phyloP scores from a whole-genome alignment of 1,139 yeast genomes.

The Saccharomyces hybrid region DNA sequence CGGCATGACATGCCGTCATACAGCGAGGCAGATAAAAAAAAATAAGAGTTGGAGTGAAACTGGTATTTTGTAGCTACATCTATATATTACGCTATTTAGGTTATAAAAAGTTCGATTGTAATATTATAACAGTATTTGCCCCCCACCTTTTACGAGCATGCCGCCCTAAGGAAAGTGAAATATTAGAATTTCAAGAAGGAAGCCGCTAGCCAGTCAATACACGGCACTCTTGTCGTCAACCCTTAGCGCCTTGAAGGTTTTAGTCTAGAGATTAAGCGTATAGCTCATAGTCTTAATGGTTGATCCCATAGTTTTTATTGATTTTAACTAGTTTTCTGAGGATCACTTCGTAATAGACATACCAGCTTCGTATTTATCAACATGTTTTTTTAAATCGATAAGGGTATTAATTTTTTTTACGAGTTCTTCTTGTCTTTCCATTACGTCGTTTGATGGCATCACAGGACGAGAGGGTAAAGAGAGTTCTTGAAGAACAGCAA shows the following conservation, averaged over 20 bases:
- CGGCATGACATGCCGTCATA: background rate
- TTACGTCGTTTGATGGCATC: conserved; percentile 79
- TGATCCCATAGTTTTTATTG: background rate
- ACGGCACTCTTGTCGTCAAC: background rate
- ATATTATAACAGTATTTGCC: background rate
- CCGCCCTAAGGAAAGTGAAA: background rate
- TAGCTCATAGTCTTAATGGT: background rate
- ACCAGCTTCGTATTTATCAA: conserved; percentile 81
- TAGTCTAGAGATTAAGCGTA: background rate
- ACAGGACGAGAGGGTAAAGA: conserved; percentile 72
- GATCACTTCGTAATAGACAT: conserved; percentile 45
- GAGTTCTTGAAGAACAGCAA: conserved; percentile 66
- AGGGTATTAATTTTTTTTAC: conserved; percentile 65
- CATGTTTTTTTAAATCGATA: conserved; percentile 77
- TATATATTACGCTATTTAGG: background rate
- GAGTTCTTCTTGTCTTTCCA: conserved; percentile 71
- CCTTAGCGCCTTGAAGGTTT: background rate
- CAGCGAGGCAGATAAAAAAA: background rate
- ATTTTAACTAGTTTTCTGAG: background rate
- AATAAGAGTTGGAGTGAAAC: background rate
- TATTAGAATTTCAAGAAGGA: background rate
- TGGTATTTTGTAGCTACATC: background rate
- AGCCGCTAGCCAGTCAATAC: background rate
- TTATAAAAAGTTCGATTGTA: background rate
- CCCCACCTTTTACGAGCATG: background rate